Evolutionary conservation across 768 basidiomycete species (phyloP).

Genomic region (Mycena kentingensis): DNA sequence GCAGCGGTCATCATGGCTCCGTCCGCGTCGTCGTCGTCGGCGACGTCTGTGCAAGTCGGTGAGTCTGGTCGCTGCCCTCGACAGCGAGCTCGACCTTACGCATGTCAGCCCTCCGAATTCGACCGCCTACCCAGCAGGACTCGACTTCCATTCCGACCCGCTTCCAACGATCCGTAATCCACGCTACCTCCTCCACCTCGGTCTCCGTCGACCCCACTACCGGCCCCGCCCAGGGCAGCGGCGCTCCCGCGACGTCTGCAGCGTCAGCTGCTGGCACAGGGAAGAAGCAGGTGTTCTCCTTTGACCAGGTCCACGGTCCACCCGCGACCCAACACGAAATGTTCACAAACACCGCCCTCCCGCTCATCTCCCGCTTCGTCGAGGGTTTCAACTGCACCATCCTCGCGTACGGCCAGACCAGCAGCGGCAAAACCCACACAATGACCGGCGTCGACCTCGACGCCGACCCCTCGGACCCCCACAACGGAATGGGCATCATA

Average conservation of each 20-base stretch:
- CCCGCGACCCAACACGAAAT: constrained; percentile 81
- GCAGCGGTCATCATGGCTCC: constrained; percentile 4
- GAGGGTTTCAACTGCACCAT: constrained; percentile 98
- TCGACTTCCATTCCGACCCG: constrained; percentile 85
- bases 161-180: constrained; percentile 89
- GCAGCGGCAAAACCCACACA: constrained; percentile 94
- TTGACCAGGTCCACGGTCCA: constrained; percentile 94
- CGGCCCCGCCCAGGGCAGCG: constrained; percentile 51
- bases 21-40: constrained; percentile 44
- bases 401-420: constrained; percentile 96
- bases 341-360: constrained; percentile 82
- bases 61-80: constrained; percentile 38
- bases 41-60: constrained; percentile 95
- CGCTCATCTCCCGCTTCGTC: constrained; percentile 82
- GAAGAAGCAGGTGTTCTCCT: constrained; percentile 87
- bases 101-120: constrained; percentile 77
- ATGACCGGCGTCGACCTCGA: constrained; percentile 97
- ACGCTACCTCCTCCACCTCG: constrained; percentile 69
- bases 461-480: constrained; percentile 77
- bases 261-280: constrained; percentile 44
- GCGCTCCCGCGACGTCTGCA: constrained; percentile 48
- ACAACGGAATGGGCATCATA: constrained; percentile 91
- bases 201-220: constrained; percentile 77
- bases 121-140: constrained; percentile 86
- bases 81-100: constrained; percentile 2